Conservation (phyloP, 2,329 filamentous ascomycete species). For the Botrytis pseudocinerea region DNA sequence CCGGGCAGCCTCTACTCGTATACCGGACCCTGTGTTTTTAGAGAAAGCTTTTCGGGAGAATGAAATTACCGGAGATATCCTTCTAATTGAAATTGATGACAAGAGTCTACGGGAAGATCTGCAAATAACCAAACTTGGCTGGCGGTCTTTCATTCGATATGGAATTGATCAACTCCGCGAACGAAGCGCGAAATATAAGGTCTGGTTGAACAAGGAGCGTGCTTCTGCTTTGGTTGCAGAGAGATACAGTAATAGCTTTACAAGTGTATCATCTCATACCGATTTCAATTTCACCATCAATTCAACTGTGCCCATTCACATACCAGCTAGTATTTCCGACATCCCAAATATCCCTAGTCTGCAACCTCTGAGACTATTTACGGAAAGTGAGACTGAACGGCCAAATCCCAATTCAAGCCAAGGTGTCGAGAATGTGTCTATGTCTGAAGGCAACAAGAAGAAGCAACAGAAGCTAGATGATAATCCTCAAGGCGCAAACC, state of each 20-base stretch:
- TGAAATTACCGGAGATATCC: conserved; percentile 47
- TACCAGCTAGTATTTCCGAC: background rate
- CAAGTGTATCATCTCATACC: background rate
- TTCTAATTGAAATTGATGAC: conserved; percentile 34
- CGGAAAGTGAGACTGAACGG: background rate
- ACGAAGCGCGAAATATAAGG: conserved; percentile 52
- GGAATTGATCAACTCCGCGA: conserved; percentile 58
- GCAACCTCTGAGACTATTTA: conserved; percentile 2
- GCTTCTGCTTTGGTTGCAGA: background rate
- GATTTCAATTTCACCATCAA: conserved; percentile 22
- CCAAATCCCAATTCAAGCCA: background rate
- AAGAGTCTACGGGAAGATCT: conserved; percentile 34
- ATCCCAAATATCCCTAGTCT: background rate
- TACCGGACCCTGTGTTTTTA: conserved; percentile 54
- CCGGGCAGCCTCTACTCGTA: conserved; percentile 36
- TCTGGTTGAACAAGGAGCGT: background rate
- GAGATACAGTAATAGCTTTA: background rate
- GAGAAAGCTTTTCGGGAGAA: conserved; percentile 59
- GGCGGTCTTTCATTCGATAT: conserved; percentile 47
- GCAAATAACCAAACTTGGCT: conserved; percentile 31
- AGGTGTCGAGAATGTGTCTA: background rate
- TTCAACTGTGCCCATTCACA: conserved; percentile 17
- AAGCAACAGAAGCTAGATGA: conserved; percentile 12
- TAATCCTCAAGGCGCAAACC: background rate
- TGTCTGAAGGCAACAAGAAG: background rate